Evolutionary conservation across 768 basidiomycete genomes (phyloP), one percentile per base, ranked within the genome.

Genomic region (Tylopilus sp.): DNA sequence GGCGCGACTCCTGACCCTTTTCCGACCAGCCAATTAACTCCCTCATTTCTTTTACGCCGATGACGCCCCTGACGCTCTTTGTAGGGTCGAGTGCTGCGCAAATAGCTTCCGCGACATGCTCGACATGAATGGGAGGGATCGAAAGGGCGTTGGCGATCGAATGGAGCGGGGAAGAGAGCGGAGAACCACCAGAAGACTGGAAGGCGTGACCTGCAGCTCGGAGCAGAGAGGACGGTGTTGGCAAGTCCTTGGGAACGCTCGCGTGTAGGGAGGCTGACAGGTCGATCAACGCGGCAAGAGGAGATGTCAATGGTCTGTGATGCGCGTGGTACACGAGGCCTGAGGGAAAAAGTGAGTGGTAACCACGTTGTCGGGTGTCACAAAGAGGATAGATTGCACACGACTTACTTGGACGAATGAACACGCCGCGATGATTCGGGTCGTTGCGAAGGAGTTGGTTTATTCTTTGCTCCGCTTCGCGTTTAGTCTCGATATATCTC

Each of bases 291-390:
- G 87, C 86, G 1, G 96, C 94, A 48, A 89, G 78, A 46, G 92
- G 87, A 37, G 92, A 87, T 11, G 88, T 87, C 44, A 95, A 64
- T n/a, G 97, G 97, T 38, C 94, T 85, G 59, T 86, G 77, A 70
- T 97, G 93, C 10, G 96, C 89, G 66, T 98, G 96, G 72, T 98
- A 98, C 61, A 99, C 92, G 48, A 99, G 76, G 58, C 95, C 97
- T 93, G 67, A 46, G 31, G 45, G 42, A 48, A 45, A 26, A 37
- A 29, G 54, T 30, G 50, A 42, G 38, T 44, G 36, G 44, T 41
- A 52, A 55, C 55, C 56, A 57, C 54, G 59, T 54, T 56, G 41
- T 55, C 46, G 24, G 29, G 16, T 50, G 14, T 26, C 26, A 54
- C 52, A 50, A 52, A 50, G 53, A 48, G 49, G 52, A 53, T 52